phyloP scores from a whole-genome alignment of 495 filamentous ascomycete species.

The Neurospora discreta region DNA sequence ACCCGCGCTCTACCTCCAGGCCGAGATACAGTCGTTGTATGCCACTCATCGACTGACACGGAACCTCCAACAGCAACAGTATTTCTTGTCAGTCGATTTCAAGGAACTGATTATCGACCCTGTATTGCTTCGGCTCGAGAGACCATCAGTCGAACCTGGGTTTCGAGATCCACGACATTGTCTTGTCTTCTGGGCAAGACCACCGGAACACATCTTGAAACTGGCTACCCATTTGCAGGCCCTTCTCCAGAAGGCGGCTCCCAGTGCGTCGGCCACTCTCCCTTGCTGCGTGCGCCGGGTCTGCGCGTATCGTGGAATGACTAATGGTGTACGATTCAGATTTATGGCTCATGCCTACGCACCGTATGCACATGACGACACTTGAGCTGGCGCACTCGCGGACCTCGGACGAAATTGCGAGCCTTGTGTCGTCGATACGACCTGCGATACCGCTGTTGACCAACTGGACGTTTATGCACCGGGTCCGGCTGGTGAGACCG shows the following conservation, averaged over 20 bases:
- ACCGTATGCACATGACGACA: conserved; percentile 73
- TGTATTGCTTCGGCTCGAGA: conserved; percentile 55
- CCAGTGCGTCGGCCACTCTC: conserved; percentile 35
- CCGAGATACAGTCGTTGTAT: conserved; percentile 61
- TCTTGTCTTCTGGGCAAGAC: conserved; percentile 78
- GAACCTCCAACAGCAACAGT: conserved; percentile 57
- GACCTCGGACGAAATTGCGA: conserved; percentile 48
- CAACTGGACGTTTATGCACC: conserved; percentile 49
- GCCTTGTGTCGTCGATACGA: conserved; percentile 43
- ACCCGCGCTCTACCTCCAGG: conserved; percentile 28
- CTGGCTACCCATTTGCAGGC: conserved; percentile 59
- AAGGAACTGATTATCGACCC: conserved; percentile 61
- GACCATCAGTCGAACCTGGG: conserved; percentile 47
- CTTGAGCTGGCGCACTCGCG: conserved; percentile 69
- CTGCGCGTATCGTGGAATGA: neutral
- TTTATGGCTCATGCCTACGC: conserved; percentile 73
- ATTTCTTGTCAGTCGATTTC: conserved; percentile 60
- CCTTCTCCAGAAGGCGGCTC: conserved; percentile 47
- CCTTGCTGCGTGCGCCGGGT: neutral
- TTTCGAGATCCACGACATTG: conserved; percentile 68
- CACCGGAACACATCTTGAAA: conserved; percentile 53
- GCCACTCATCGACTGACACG: conserved; percentile 57
- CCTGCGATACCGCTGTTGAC: conserved; percentile 41
- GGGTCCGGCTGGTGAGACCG: conserved; percentile 67
- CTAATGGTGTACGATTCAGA: conserved; percentile 31